Conservation (phyloP, 495 filamentous ascomycete species). For the Aspergillus coremiiformis region DNA sequence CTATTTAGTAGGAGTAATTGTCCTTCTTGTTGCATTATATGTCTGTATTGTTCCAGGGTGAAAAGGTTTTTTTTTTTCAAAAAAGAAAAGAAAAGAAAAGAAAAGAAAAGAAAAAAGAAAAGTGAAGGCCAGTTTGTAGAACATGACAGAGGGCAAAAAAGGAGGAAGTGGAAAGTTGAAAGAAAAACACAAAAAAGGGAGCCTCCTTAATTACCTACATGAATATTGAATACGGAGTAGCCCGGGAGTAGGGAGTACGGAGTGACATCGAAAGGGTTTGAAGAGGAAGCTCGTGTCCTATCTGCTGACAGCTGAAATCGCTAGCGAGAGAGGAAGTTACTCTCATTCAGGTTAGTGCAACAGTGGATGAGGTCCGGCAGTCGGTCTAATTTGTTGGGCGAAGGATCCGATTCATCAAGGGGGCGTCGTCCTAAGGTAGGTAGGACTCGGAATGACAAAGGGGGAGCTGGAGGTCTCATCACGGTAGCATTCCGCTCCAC, state of each 20-base stretch:
- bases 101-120: conserved; percentile 2
- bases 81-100: conserved; percentile 3
- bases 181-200: too few relatives aligned
- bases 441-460: not conserved
- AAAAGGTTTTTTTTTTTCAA: too few relatives aligned
- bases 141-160: too few relatives aligned
- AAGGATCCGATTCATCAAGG: conserved; percentile 2
- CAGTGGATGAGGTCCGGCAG: not conserved
- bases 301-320: not conserved
- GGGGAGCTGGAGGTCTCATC: not conserved
- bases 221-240: too few relatives aligned
- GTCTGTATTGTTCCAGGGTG: too few relatives aligned
- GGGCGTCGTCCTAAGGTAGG: not conserved
- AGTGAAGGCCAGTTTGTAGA: too few relatives aligned
- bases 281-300: too few relatives aligned
- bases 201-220: too few relatives aligned
- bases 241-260: too few relatives aligned
- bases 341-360: not conserved
- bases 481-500: not conserved
- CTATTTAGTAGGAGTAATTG: too few relatives aligned
- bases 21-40: not conserved
- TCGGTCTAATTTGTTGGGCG: not conserved
- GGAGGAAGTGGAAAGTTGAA: too few relatives aligned
- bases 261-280: too few relatives aligned
- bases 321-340: not conserved